Evolutionary conservation across 2,329 filamentous ascomycete genomes (phyloP).

Genomic region (Xylariales sp.): DNA sequence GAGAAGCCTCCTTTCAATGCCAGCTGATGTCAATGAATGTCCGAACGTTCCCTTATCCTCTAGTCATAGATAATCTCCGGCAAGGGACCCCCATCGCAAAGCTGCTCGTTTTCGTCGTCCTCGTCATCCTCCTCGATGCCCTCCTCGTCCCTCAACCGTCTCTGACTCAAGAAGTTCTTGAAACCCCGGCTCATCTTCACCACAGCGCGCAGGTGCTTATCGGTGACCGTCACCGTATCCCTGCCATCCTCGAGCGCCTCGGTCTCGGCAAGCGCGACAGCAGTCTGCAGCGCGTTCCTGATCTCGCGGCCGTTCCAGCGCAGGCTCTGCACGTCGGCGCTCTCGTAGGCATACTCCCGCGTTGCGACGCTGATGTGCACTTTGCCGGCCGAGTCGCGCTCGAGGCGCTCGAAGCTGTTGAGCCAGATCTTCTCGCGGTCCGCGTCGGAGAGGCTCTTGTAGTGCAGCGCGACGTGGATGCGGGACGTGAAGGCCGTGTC

Average conservation of each 20-base stretch:
- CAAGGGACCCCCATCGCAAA: too few relatives aligned
- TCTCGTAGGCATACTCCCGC: slow-evolving; percentile 34
- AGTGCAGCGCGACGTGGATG: slow-evolving; percentile 46
- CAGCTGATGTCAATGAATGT: too few relatives aligned
- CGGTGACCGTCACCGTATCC: slow-evolving; percentile 26
- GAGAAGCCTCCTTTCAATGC: too few relatives aligned
- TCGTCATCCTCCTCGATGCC: slow-evolving; percentile 13
- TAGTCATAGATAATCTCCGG: too few relatives aligned
- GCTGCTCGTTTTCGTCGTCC: background rate
- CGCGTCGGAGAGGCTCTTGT: slow-evolving; percentile 34
- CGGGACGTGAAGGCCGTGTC: slow-evolving; percentile 45
- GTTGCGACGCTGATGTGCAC: slow-evolving; percentile 34
- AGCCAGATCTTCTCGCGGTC: slow-evolving; percentile 27
- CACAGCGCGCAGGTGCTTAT: slow-evolving; percentile 31
- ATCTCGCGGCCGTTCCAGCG: slow-evolving; percentile 32
- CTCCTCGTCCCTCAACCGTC: slow-evolving; percentile 8
- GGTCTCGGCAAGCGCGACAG: slow-evolving; percentile 23
- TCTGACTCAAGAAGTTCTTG: slow-evolving; percentile 26
- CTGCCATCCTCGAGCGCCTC: slow-evolving; percentile 21
- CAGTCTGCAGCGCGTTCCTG: slow-evolving; percentile 29
- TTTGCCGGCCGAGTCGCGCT: slow-evolving; percentile 33
- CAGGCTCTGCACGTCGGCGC: slow-evolving; percentile 30
- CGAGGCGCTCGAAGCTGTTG: slow-evolving; percentile 41
- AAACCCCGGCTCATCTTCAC: slow-evolving; percentile 35
- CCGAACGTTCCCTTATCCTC: too few relatives aligned